Percentiles rank a stretch among this genome's conserved stretches.
phyloP scores from a whole-genome alignment of 2,329 filamentous ascomycete genomes.

The Colletotrichum higginsianum region DNA sequence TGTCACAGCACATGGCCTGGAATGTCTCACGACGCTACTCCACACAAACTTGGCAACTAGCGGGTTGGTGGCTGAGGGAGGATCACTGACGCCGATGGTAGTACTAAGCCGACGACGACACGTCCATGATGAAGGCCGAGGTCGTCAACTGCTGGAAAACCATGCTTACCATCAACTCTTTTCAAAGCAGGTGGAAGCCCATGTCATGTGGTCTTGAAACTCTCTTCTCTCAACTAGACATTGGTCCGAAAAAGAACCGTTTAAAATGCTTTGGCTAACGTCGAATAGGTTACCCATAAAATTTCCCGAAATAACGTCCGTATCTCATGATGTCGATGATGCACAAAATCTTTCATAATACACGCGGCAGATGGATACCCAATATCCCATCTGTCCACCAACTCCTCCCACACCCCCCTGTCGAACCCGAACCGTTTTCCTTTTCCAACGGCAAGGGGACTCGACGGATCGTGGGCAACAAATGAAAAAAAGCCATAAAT shows the following conservation, averaged over 20 bases:
- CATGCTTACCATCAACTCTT: background rate
- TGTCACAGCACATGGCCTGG: conserved; percentile 8
- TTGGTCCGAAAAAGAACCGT: conserved; percentile 1
- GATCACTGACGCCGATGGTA: conserved; percentile 13
- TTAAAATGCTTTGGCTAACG: conserved; percentile 37
- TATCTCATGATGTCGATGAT: conserved; percentile 41
- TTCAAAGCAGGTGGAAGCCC: no score
- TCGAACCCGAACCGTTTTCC: conserved; percentile 6
- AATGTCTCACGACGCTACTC: conserved; percentile 14
- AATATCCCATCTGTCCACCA: conserved; percentile 23
- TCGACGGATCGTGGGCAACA: conserved; percentile 5
- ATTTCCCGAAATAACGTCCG: conserved; percentile 34
- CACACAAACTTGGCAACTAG: conserved; percentile 12
- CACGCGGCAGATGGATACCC: conserved; percentile 36
- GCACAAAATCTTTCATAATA: conserved; percentile 40
- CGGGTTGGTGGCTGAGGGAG: conserved; percentile 10
- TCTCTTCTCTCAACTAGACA: conserved; percentile 1
- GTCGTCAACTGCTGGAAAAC: background rate
- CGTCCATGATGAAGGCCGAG: background rate
- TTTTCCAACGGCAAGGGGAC: background rate
- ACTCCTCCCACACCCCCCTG: conserved; percentile 14
- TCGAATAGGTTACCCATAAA: conserved; percentile 29
- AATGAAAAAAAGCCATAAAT: conserved; percentile 32
- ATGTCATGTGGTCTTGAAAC: background rate
- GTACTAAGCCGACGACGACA: conserved; percentile 27